These are phyloP conservation scores for Thyridium curvatum DNA, from an alignment of 2,329 filamentous ascomycete species.

Conservation along the genomic window DNA sequence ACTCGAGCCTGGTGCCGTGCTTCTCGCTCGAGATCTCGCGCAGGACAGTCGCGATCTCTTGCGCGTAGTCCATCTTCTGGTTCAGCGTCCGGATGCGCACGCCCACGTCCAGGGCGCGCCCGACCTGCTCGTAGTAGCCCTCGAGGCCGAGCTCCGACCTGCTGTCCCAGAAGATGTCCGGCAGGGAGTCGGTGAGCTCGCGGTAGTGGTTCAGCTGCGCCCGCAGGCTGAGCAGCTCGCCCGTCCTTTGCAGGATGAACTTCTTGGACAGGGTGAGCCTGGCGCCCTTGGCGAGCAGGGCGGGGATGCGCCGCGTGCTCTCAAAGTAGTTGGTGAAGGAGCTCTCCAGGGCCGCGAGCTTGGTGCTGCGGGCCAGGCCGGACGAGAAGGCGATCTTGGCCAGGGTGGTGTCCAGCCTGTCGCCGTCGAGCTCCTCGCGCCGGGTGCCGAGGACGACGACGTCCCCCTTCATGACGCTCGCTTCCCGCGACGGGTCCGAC, in stretches of 20 bases:
- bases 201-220: slow-evolving; percentile 96
- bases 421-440: slow-evolving; percentile 36
- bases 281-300: slow-evolving; percentile 61
- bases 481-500: slow-evolving; percentile 66
- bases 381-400: slow-evolving; percentile 97
- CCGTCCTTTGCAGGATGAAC: slow-evolving; percentile 89
- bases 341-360: slow-evolving; percentile 85
- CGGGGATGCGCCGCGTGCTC: slow-evolving; percentile 76
- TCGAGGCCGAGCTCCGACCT: slow-evolving; percentile 84
- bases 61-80: slow-evolving; percentile 96
- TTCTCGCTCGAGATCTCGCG: slow-evolving; percentile 86
- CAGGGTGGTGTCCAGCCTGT: slow-evolving; percentile 56
- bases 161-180: slow-evolving; percentile 95
- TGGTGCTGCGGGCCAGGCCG: slow-evolving; percentile 85
- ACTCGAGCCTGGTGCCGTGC: slow-evolving; percentile 81
- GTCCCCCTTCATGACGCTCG: slow-evolving; percentile 76
- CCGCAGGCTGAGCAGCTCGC: slow-evolving; percentile 80
- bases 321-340: slow-evolving; percentile 79
- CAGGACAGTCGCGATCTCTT: slow-evolving; percentile 86
- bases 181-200: slow-evolving; percentile 88
- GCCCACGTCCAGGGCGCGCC: slow-evolving; percentile 81
- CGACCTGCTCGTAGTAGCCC: slow-evolving; percentile 91
- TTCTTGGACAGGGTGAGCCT: slow-evolving; percentile 55
- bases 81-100: slow-evolving; percentile 88
- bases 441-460: slow-evolving; percentile 84